These are phyloP conservation scores for Naganishia liquefaciens DNA, from an alignment of 1,284 basidiomycete genomes.

Conservation along the genomic window DNA sequence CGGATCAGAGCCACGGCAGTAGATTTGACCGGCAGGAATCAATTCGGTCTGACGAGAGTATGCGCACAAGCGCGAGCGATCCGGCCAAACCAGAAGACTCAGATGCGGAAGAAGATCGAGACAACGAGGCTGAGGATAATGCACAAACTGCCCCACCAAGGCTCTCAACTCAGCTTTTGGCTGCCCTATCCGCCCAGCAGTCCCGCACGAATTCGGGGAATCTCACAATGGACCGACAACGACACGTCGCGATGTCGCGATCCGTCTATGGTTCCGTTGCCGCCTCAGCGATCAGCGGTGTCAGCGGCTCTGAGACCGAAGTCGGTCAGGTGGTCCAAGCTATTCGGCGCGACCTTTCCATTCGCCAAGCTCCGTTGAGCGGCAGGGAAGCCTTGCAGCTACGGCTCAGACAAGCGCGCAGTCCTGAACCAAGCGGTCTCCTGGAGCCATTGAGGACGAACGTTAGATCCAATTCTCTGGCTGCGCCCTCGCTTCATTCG, in stretches of 20 bases:
- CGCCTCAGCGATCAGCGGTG: conserved; percentile 20
- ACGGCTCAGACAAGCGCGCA: conserved; percentile 8
- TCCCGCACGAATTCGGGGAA: too few species aligned
- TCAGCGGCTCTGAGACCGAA: conserved; percentile 27
- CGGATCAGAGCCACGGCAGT: conserved; percentile 35
- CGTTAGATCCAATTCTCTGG: conserved; percentile 12
- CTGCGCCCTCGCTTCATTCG: neutral
- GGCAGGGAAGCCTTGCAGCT: conserved; percentile 8
- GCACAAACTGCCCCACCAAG: neutral
- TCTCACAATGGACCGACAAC: neutral
- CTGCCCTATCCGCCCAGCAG: neutral
- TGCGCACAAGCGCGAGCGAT: conserved; percentile 12
- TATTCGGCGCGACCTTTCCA: conserved; percentile 28
- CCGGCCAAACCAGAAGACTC: neutral
- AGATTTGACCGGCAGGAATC: conserved; percentile 31
- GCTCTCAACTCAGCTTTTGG: conserved; percentile 1
- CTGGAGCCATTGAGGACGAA: neutral
- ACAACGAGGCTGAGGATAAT: neutral
- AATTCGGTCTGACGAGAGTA: conserved; percentile 12
- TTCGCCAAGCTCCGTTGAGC: conserved; percentile 12
- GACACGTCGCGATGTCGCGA: conserved; percentile 5
- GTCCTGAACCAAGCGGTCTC: neutral
- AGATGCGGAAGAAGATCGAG: neutral
- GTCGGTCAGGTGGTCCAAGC: conserved; percentile 31
- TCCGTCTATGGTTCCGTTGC: conserved; percentile 22